These are phyloP conservation scores for Kodamaea kakaduensis DNA, from an alignment of 805 yeast genomes.

Conservation along the genomic window DNA sequence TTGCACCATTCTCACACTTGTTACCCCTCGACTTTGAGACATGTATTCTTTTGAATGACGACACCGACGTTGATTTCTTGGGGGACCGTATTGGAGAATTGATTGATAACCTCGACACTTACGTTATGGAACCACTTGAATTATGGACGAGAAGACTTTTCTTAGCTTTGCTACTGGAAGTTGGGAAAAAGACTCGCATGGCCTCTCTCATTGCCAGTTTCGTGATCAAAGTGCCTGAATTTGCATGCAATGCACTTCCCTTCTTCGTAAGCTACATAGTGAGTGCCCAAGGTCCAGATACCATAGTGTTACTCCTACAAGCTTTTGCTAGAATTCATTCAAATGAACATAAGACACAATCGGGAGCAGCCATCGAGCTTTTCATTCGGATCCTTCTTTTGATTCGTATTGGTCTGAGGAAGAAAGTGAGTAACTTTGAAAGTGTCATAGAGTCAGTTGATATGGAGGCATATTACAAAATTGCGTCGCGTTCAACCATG, in stretches of 20 bases:
- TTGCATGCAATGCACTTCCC: slow-evolving; percentile 26
- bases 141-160: slow-evolving; percentile 29
- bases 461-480: slow-evolving; percentile 19
- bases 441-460: slow-evolving; percentile 29
- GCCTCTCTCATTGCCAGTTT: slow-evolving; percentile 32
- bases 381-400: slow-evolving; percentile 23
- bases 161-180: slow-evolving; percentile 31
- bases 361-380: slow-evolving; percentile 14
- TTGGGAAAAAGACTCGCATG: slow-evolving; percentile 24
- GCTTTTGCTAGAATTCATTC: slow-evolving; percentile 9
- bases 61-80: slow-evolving; percentile 15
- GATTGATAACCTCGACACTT: slow-evolving; percentile 11
- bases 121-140: slow-evolving; percentile 15
- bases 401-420: slow-evolving; percentile 40
- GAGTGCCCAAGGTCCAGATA: slow-evolving; percentile 10
- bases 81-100: slow-evolving; percentile 14
- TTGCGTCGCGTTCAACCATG: slow-evolving; percentile 30
- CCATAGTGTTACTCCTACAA: slow-evolving; percentile 11
- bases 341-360: neutral
- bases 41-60: slow-evolving; percentile 28
- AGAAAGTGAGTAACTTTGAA: slow-evolving; percentile 21
- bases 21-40: slow-evolving; percentile 32
- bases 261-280: slow-evolving; percentile 24
- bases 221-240: slow-evolving; percentile 17
- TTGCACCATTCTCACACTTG: slow-evolving; percentile 13